These are phyloP conservation scores for Ascocoryne sarcoides DNA, from an alignment of 2,329 filamentous ascomycete genomes.

Conservation along the genomic window DNA sequence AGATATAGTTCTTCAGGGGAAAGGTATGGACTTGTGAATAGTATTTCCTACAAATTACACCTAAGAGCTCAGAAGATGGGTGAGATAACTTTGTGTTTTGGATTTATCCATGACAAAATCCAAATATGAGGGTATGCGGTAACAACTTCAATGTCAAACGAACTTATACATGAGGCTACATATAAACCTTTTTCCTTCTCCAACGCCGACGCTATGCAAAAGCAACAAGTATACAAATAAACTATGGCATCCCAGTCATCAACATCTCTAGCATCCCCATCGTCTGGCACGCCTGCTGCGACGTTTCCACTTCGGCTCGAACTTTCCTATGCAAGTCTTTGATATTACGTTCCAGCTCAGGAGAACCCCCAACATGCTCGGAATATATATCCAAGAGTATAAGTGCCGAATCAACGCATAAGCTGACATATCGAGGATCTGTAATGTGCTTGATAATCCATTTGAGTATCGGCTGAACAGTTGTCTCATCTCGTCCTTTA, in stretches of 20 bases:
- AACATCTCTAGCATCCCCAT: conserved; percentile 82
- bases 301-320: conserved; percentile 67
- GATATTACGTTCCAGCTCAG: conserved; percentile 64
- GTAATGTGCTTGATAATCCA: conserved; percentile 77
- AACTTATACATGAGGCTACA: neutral
- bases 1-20: no score
- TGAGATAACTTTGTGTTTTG: no score
- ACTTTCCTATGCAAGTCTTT: conserved; percentile 62
- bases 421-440: conserved; percentile 69
- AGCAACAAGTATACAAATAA: conserved; percentile 2
- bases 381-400: conserved; percentile 82
- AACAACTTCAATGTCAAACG: no score
- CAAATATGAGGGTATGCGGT: no score
- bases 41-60: no score
- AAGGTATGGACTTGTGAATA: no score
- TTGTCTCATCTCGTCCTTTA: conserved; percentile 69
- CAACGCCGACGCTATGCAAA: conserved; percentile 37
- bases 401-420: conserved; percentile 77
- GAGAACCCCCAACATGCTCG: conserved; percentile 65
- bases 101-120: no score
- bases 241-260: conserved; percentile 39
- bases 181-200: neutral
- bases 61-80: no score
- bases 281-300: conserved; percentile 73
- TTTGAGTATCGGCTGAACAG: conserved; percentile 70